Conservation (phyloP, 306 rosid genomes). For the Lablab purpureus region DNA sequence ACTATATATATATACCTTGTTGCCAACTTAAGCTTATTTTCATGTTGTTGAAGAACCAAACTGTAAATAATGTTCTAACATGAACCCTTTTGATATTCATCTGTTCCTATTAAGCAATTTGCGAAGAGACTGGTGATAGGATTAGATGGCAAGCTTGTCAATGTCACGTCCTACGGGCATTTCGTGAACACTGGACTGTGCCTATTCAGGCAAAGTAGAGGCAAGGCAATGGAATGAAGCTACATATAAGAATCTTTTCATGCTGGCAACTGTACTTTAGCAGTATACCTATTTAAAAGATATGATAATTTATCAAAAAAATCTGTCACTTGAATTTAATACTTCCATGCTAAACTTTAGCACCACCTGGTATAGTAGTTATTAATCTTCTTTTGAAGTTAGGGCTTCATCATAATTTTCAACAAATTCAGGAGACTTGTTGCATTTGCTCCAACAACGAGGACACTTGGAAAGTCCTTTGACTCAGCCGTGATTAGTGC, state of each 20-base stretch:
- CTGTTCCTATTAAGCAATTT: not conserved
- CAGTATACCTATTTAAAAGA: too few species aligned
- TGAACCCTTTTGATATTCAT: slow-evolving; percentile 2
- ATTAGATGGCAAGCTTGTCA: not conserved
- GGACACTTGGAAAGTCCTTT: slow-evolving; percentile 26
- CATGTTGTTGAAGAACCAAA: slow-evolving; percentile 35
- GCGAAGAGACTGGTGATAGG: not conserved
- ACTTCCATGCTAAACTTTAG: too few species aligned
- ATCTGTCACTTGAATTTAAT: too few species aligned
- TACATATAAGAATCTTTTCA: too few species aligned
- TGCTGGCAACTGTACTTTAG: too few species aligned
- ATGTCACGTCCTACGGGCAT: not conserved
- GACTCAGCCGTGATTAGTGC: slow-evolving; percentile 47
- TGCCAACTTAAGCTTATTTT: slow-evolving; percentile 13
- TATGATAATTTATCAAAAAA: too few species aligned
- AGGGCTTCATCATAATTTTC: not conserved
- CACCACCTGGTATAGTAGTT: not conserved
- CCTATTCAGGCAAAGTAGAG: not conserved
- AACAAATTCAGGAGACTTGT: not conserved
- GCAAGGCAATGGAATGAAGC: not conserved
- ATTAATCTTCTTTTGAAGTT: not conserved
- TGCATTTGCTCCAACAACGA: slow-evolving; percentile 35
- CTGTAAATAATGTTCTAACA: slow-evolving; percentile 33
- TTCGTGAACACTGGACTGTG: not conserved
- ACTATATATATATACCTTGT: too few species aligned